These are phyloP conservation scores for Diplotaxis tenuifolia DNA, from an alignment of 345 rosid species.

Conservation along the genomic window DNA sequence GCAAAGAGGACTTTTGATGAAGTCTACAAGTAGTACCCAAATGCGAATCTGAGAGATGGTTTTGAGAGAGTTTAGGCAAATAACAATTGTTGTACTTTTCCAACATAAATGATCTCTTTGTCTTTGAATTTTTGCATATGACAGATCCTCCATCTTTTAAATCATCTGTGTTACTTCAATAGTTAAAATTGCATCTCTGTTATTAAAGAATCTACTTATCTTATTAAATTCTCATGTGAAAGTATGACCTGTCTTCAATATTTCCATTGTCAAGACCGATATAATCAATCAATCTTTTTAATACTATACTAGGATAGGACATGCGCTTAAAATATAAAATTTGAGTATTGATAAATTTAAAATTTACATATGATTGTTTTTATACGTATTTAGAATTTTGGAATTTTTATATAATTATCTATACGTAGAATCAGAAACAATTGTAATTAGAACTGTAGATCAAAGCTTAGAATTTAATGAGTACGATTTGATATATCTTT, in stretches of 20 bases:
- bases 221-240: neutral
- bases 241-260: conserved; percentile 12
- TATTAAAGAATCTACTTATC: neutral
- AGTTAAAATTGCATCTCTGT: conserved; percentile 3
- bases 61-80: conserved; percentile 25
- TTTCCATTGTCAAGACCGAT: conserved; percentile 11
- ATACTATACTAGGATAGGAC: conserved; percentile 1
- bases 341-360: no score
- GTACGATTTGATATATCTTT: no score
- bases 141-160: conserved; percentile 7
- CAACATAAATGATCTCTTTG: conserved; percentile 21
- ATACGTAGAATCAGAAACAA: no score
- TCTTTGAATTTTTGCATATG: conserved; percentile 17
- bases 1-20: conserved; percentile 53
- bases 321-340: no score
- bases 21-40: conserved; percentile 9
- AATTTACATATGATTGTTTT: no score
- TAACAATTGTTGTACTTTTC: conserved; percentile 22
- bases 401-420: no score
- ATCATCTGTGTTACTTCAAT: neutral
- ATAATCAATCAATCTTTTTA: neutral
- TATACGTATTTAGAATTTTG: no score
- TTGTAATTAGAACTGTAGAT: no score
- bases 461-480: no score
- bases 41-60: conserved; percentile 12